These are phyloP conservation scores for Xylaria sp. DNA, from an alignment of 2,329 filamentous ascomycete genomes.

Conservation along the genomic window DNA sequence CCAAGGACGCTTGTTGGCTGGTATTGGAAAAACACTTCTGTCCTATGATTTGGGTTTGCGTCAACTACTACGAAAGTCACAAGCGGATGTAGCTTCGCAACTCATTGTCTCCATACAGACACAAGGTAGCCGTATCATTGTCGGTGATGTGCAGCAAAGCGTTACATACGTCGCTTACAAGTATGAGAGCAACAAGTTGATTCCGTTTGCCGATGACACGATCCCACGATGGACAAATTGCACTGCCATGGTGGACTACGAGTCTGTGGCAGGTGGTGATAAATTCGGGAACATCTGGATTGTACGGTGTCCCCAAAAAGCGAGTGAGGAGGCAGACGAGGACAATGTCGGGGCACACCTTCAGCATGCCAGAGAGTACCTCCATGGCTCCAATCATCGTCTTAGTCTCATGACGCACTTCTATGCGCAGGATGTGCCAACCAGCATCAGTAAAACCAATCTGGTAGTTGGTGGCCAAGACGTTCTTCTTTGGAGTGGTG, in stretches of 20 bases:
- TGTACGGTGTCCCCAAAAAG: constrained; percentile 84
- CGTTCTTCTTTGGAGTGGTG: constrained; percentile 89
- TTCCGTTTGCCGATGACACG: constrained; percentile 92
- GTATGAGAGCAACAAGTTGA: constrained; percentile 86
- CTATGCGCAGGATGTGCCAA: constrained; percentile 91
- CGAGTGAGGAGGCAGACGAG: constrained; percentile 90
- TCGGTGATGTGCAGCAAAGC: constrained; percentile 92
- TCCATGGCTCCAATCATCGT: constrained; percentile 88
- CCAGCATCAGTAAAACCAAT: constrained; percentile 86
- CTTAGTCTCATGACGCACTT: constrained; percentile 87
- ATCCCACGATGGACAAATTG: constrained; percentile 91
- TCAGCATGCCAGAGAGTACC: constrained; percentile 87
- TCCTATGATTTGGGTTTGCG: constrained; percentile 95
- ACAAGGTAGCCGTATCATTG: constrained; percentile 89
- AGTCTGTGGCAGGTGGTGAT: constrained; percentile 92
- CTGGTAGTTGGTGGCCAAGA: constrained; percentile 92
- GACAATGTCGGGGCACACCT: constrained; percentile 90
- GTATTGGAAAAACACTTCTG: constrained; percentile 81
- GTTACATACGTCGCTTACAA: constrained; percentile 96
- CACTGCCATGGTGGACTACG: constrained; percentile 95
- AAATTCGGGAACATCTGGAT: constrained; percentile 98
- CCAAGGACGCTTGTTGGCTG: constrained; percentile 88
- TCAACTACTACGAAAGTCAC: constrained; percentile 90
- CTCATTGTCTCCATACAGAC: constrained; percentile 90
- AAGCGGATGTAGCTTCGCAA: constrained; percentile 80